Evolutionary conservation across 2,329 filamentous ascomycete genomes (phyloP).

Genomic region (Knoxdaviesia capensis): DNA sequence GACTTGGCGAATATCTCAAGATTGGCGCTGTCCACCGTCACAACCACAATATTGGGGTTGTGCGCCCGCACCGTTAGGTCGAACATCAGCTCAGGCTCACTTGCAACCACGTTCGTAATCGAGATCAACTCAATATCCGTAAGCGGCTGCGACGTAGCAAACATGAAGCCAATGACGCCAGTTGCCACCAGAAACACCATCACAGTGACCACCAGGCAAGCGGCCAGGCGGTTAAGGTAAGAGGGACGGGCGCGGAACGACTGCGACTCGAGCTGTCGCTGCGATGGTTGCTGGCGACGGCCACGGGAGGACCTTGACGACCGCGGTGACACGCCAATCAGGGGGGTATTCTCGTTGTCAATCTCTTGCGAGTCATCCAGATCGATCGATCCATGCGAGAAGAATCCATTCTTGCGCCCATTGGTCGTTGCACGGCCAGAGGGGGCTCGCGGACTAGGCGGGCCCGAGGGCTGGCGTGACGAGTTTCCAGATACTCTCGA

Average conservation of each 20-base stretch:
- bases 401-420: neutral
- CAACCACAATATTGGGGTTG: constrained; percentile 83
- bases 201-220: constrained; percentile 66
- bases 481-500: constrained; percentile 38
- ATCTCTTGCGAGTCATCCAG: constrained; percentile 61
- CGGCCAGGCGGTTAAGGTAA: constrained; percentile 56
- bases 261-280: constrained; percentile 56
- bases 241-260: constrained; percentile 42
- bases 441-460: constrained; percentile 45
- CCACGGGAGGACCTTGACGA: constrained; percentile 35
- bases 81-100: constrained; percentile 87
- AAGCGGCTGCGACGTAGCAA: constrained; percentile 78
- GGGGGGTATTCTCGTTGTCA: constrained; percentile 73
- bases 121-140: constrained; percentile 57
- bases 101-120: constrained; percentile 79
- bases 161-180: constrained; percentile 73
- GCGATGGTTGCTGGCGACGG: constrained; percentile 30
- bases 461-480: constrained; percentile 43
- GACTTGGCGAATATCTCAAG: constrained; percentile 91
- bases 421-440: constrained; percentile 12
- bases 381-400: constrained; percentile 21
- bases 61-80: constrained; percentile 73
- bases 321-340: constrained; percentile 42
- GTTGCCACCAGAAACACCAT: constrained; percentile 65
- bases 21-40: constrained; percentile 71